phyloP scores from a whole-genome alignment of 2,329 filamentous ascomycete species.

The Colletotrichum plurivorum region DNA sequence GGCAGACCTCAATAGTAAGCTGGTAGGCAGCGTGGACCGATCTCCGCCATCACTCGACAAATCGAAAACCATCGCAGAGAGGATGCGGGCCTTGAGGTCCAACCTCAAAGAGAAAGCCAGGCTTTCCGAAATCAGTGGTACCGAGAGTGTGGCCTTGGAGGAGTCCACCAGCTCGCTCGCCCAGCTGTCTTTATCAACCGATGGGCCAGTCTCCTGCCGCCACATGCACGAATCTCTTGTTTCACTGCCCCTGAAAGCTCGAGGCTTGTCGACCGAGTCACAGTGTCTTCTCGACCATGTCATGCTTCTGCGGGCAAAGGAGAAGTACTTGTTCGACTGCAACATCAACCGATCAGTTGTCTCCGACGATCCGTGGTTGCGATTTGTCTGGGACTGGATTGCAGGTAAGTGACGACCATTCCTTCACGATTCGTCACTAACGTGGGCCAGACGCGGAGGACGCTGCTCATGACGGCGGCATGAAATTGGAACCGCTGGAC shows the following conservation, averaged over 20 bases:
- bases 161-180: slow-evolving; percentile 50
- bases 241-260: slow-evolving; percentile 58
- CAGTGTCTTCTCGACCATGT: slow-evolving; percentile 68
- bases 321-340: slow-evolving; percentile 76
- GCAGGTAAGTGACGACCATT: slow-evolving; percentile 64
- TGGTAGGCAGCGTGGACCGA: slow-evolving; percentile 9
- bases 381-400: slow-evolving; percentile 84
- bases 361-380: slow-evolving; percentile 80
- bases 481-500: slow-evolving; percentile 78
- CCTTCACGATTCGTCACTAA: slow-evolving; percentile 40
- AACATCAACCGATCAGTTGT: slow-evolving; percentile 76
- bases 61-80: slow-evolving; percentile 61
- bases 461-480: slow-evolving; percentile 76
- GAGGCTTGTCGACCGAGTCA: slow-evolving; percentile 64
- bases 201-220: slow-evolving; percentile 62
- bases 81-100: slow-evolving; percentile 62
- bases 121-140: slow-evolving; percentile 43
- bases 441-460: slow-evolving; percentile 69
- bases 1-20: slow-evolving; percentile 23
- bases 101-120: slow-evolving; percentile 38
- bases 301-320: slow-evolving; percentile 72
- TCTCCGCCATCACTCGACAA: slow-evolving; percentile 57
- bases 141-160: slow-evolving; percentile 32
- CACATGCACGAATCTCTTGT: slow-evolving; percentile 72
- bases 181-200: slow-evolving; percentile 53